Base-by-base conservation (phyloP, 176 grass and related monocot species). In the Hyparrhenia diplandra region DNA sequence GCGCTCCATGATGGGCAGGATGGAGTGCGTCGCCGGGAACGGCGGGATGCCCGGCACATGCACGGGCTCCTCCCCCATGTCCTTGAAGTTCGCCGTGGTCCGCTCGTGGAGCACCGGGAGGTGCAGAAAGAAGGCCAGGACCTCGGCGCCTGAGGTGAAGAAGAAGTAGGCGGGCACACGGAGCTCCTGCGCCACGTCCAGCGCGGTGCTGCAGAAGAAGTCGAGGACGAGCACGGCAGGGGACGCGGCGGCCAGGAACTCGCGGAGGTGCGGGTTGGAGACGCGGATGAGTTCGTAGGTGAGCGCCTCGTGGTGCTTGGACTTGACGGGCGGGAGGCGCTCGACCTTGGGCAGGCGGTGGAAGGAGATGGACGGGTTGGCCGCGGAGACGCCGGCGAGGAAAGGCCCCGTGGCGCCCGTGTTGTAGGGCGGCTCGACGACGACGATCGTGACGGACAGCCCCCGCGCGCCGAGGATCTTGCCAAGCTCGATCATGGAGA, bases 401-500 rank as follows among this genome's bases (percentile, higher is more conserved):
- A 95, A 87, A 6, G 80, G 54, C 2, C 29, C 84, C 13, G 84
- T 87, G 13, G 79, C 78, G 3, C 84, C 81, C 2, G 87, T 85
- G 77, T 88, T 85, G 81, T 84, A 88, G 3, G 88, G 91, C 24
- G 83, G 92, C 39, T 91, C 86, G 47, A 94, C 54, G 45, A 86
- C 89, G 8, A 87, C 69, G 73, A 95, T 73, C 39, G 87, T 85
- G 46, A 91, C 85, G 12, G 35, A 40, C 21, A 92, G 55, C 0
- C 90, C 93, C 9, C 82, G 84, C 52, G 58, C 69, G 45, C 80
- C 76, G 64, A 92, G 78, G 16, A 89, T 18, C 52, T 84, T 89
- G 39, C 75, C 90, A 24, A 95, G 78, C 76, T 95, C 89, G 78
- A 95, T 86, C 90, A 95, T 92, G 59, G 93, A 91, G 25, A 95